These are phyloP conservation scores for Rhizopus arrhizus DNA, from an alignment of 371 early-diverging fungal genomes.

Conservation along the genomic window DNA sequence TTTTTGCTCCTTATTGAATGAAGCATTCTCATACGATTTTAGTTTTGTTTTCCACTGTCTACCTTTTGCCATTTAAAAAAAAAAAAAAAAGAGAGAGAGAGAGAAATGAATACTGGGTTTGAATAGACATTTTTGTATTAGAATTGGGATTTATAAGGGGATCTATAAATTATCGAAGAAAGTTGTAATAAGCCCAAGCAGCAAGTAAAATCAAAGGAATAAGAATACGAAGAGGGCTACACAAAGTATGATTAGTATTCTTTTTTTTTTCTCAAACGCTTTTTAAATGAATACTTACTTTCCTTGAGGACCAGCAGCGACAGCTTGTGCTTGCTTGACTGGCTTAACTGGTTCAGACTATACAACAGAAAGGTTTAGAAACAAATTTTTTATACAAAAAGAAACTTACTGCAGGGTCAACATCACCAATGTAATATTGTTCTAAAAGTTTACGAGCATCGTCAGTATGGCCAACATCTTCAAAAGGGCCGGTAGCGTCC, in stretches of 20 bases:
- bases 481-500: conserved; percentile 93
- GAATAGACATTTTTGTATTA: not conserved
- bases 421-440: conserved; percentile 73
- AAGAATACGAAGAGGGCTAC: conserved; percentile 45
- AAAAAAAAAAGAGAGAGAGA: not conserved
- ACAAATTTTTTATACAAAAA: conserved; percentile 3
- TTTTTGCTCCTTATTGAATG: not conserved
- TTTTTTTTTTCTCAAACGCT: not conserved
- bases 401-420: conserved; percentile 61
- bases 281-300: conserved; percentile 40
- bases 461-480: conserved; percentile 94
- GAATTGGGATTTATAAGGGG: not conserved
- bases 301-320: conserved; percentile 39
- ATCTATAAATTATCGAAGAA: conserved; percentile 9
- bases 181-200: conserved; percentile 34
- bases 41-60: conserved; percentile 7
- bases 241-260: conserved; percentile 1
- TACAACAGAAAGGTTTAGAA: too few relatives aligned
- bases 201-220: conserved; percentile 37
- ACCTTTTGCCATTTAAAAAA: conserved; percentile 7
- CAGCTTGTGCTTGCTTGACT: conserved; percentile 12
- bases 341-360: conserved; percentile 44
- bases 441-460: conserved; percentile 86
- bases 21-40: conserved; percentile 1
- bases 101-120: not conserved